These are phyloP conservation scores for Pseudocercospora cruenta DNA, from an alignment of 2,329 filamentous ascomycete species.

Conservation along the genomic window DNA sequence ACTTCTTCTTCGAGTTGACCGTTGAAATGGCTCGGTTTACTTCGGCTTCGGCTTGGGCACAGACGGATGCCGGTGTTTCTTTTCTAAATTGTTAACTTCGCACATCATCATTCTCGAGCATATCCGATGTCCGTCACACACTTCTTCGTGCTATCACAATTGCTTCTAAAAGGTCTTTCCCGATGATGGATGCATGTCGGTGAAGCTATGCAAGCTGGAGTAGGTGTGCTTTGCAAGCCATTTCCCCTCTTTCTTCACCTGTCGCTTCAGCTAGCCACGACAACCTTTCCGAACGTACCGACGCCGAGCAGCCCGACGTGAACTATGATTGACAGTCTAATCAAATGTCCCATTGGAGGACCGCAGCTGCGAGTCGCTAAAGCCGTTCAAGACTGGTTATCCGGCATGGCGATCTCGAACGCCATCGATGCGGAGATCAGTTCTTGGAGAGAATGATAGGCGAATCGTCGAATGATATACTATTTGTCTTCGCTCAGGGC, in stretches of 20 bases:
- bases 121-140: background rate
- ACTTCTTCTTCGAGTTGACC: no score
- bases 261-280: background rate
- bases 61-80: background rate
- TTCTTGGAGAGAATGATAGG: background rate
- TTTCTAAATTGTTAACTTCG: background rate
- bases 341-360: background rate
- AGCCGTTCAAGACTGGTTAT: background rate
- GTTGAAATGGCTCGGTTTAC: background rate
- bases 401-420: constrained; percentile 7
- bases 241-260: background rate
- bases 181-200: no score
- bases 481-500: no score
- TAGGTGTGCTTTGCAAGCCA: no score
- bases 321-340: background rate
- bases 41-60: constrained; percentile 1
- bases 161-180: no score
- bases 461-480: background rate
- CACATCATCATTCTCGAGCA: background rate
- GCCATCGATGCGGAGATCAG: constrained; percentile 2
- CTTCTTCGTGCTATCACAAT: no score
- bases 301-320: background rate
- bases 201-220: no score
- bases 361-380: background rate
- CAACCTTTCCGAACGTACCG: background rate